A percentile compares a stretch with the other conserved stretches of the same genome.
These are phyloP conservation scores for Neoascochyta sp. DNA, from an alignment of 2,329 filamentous ascomycete genomes.

Conservation along the genomic window DNA sequence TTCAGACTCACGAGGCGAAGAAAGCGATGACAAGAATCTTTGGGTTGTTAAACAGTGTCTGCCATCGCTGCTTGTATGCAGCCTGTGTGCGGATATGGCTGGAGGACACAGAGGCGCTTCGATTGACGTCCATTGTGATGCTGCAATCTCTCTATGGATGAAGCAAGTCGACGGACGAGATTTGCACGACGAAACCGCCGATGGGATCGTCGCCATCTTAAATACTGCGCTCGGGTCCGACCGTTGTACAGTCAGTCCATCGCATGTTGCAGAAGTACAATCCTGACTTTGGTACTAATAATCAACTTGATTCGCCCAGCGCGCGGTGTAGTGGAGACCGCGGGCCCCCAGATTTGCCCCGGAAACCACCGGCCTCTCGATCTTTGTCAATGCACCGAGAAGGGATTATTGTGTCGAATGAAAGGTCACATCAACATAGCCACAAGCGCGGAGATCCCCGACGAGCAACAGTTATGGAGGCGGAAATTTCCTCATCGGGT, in stretches of 20 bases:
- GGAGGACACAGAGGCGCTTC: slow-evolving; percentile 24
- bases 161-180: slow-evolving; percentile 2
- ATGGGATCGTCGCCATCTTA: slow-evolving; percentile 6
- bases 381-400: slow-evolving; percentile 8
- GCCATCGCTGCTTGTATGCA: slow-evolving; percentile 28
- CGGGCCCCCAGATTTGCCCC: slow-evolving; percentile 11
- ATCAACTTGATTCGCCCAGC: not conserved
- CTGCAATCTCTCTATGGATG: not conserved
- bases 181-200: no score
- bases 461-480: slow-evolving; percentile 3
- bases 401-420: slow-evolving; percentile 1
- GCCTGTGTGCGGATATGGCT: slow-evolving; percentile 20
- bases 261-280: no score
- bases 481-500: slow-evolving; percentile 5
- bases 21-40: slow-evolving; percentile 30
- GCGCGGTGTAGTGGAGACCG: slow-evolving; percentile 6
- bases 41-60: slow-evolving; percentile 24
- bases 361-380: slow-evolving; percentile 4
- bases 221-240: no score
- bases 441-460: slow-evolving; percentile 6
- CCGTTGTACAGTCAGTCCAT: no score
- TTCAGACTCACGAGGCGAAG: slow-evolving; percentile 26
- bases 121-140: slow-evolving; percentile 22
- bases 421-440: slow-evolving; percentile 5
- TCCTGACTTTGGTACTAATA: no score